Conservation (phyloP, 2,329 filamentous ascomycete species). For the Ceratocystis diversiconidia region DNA sequence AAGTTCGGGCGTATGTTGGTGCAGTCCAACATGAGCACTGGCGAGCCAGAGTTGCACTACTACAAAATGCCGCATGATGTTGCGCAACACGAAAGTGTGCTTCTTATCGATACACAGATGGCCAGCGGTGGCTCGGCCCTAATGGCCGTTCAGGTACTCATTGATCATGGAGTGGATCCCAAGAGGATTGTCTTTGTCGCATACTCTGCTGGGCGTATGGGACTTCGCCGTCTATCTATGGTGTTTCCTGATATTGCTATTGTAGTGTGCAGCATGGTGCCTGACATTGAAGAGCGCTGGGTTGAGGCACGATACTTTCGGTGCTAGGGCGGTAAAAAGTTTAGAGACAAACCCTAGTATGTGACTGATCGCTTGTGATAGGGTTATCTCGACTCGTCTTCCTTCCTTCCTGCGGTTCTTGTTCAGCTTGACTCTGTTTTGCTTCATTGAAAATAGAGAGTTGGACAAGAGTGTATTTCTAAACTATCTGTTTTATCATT, state of each 20-base stretch:
- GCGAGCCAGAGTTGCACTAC: slow-evolving; percentile 88
- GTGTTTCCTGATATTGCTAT: slow-evolving; percentile 82
- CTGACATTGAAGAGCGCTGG: slow-evolving; percentile 76
- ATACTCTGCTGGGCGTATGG: slow-evolving; percentile 74
- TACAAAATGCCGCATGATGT: slow-evolving; percentile 66
- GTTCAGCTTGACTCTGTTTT: too few relatives aligned
- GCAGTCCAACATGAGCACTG: slow-evolving; percentile 70
- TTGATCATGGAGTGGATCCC: slow-evolving; percentile 81
- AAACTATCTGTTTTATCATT: too few relatives aligned
- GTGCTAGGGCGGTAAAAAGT: slow-evolving; percentile 39
- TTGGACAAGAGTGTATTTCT: too few relatives aligned
- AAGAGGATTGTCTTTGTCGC: slow-evolving; percentile 83
- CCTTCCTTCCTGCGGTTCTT: too few relatives aligned
- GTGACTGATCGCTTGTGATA: too few relatives aligned
- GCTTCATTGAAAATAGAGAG: too few relatives aligned
- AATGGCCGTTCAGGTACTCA: slow-evolving; percentile 92
- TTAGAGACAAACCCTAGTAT: not conserved
- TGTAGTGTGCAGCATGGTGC: slow-evolving; percentile 68
- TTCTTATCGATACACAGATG: slow-evolving; percentile 89
- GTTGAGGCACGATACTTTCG: slow-evolving; percentile 80
- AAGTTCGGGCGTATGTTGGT: slow-evolving; percentile 79
- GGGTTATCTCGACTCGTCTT: too few relatives aligned
- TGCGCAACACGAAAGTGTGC: slow-evolving; percentile 58
- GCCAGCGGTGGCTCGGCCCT: slow-evolving; percentile 70
- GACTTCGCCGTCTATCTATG: slow-evolving; percentile 68